phyloP scores from a whole-genome alignment of 1,139 yeast genomes.

The Protomyces inouyei region DNA sequence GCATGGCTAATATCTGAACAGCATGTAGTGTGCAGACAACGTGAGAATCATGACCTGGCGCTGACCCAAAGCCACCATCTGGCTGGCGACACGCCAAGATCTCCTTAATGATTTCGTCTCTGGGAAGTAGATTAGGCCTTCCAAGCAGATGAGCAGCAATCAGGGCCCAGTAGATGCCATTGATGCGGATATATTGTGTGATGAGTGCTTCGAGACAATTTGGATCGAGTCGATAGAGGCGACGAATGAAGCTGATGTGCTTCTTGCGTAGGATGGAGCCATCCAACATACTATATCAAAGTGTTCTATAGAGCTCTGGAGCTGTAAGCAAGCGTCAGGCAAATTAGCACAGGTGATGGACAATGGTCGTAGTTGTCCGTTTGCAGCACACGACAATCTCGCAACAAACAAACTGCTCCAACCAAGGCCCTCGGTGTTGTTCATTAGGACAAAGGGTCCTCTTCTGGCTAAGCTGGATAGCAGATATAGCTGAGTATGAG shows the following conservation, averaged over 20 bases:
- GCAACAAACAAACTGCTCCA: too few relatives aligned
- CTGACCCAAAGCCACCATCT: conserved; percentile 83
- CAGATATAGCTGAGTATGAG: conserved; percentile 1
- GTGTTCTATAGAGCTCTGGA: neutral
- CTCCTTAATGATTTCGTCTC: conserved; percentile 58
- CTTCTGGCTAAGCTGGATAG: too few relatives aligned
- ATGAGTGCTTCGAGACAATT: conserved; percentile 78
- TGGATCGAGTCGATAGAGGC: conserved; percentile 29
- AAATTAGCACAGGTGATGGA: too few relatives aligned
- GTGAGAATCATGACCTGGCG: conserved; percentile 86
- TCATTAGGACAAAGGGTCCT: too few relatives aligned
- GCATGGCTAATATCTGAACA: conserved; percentile 67
- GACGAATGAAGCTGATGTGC: conserved; percentile 13
- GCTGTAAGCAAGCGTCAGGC: too few relatives aligned
- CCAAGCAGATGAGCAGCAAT: conserved; percentile 65
- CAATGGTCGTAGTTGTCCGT: too few relatives aligned
- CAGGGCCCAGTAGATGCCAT: conserved; percentile 94
- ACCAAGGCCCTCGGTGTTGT: too few relatives aligned
- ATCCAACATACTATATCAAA: neutral
- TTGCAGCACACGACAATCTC: too few relatives aligned
- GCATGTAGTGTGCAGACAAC: conserved; percentile 83
- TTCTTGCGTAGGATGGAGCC: conserved; percentile 3
- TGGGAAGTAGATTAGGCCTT: conserved; percentile 54
- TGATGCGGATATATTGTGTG: conserved; percentile 81
- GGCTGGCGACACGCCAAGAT: conserved; percentile 59